Evolutionary conservation across 1,139 yeast genomes (phyloP), one percentile per base, ranked within the genome.

Genomic region (Geotrichum histeridarum): DNA sequence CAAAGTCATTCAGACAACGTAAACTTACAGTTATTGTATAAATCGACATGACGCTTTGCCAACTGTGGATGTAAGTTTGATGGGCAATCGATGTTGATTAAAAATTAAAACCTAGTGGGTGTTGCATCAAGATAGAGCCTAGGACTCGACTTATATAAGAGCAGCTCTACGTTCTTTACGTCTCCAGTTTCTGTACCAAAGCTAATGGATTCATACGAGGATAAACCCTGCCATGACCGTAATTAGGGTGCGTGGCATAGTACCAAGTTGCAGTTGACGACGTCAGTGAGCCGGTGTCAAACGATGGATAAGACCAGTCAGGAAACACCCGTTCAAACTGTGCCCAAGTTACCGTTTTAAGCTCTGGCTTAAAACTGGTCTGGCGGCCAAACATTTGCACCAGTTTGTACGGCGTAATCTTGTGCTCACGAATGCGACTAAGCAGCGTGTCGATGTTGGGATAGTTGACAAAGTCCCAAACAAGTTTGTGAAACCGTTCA

Each of bases 271-370:
- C 36, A 32, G 36, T 22, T 22, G 27, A 22, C 27, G 27, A 22
- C 27, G 27, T 22, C 27, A 22, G 27, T 22, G 27, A 22, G 27
- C 27, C 27, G 3, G 35, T 31, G 22, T 33, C 17, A 8, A 17
- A n/a, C 17, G 42, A n/a, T 2, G 48, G 48, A 17, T 30, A 45
- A 4, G 48, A 35, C 48, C 48, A 45, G 17, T 45, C 48, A 22
- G 48, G 48, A 14, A 45, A 35, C 30, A 45, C 38, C 14, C 48
- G 39, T 11, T 45, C 48, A 45, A 45, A 45, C 32, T 35, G 48
- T 7, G 30, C 14, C 48, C 48, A 45, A 17, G 48, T 2, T 15
- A 27, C 31, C 8, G 11, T 14, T 12, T 8, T 22, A 9, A 45
- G 14, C 8, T 14, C 9, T 5, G 33, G 18, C 12, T 14, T 36